A percentile compares a stretch with the other conserved stretches of the same genome.
Evolutionary conservation across 2,329 filamentous ascomycete species (phyloP).

Genomic region (Sporothrix euskadiensis): DNA sequence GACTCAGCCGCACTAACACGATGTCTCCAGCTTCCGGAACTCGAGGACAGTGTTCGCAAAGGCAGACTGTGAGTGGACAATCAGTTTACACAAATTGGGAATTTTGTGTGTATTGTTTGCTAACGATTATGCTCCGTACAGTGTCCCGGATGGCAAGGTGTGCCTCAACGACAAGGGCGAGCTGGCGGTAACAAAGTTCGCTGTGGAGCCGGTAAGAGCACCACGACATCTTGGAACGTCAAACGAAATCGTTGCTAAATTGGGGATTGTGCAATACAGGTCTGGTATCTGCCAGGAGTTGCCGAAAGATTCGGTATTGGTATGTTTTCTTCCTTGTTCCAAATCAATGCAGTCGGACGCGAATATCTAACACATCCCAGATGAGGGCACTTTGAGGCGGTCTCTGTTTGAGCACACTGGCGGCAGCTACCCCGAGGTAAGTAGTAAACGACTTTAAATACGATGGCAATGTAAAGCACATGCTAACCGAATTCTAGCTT

Average conservation of each 20-base stretch:
- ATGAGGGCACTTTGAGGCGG: conserved; percentile 82
- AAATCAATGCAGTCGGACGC: background rate
- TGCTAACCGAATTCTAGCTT: conserved; percentile 48
- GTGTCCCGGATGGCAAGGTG: conserved; percentile 78
- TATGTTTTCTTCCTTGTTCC: conserved; percentile 38
- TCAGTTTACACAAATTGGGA: too few relatives aligned
- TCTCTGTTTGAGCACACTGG: conserved; percentile 94
- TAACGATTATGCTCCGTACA: conserved; percentile 33
- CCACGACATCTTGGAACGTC: background rate
- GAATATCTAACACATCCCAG: conserved; percentile 46
- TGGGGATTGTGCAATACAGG: conserved; percentile 38
- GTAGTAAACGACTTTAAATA: conserved; percentile 2
- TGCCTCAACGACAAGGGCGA: conserved; percentile 85
- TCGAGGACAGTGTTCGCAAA: conserved; percentile 80
- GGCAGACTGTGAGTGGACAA: conserved; percentile 62
- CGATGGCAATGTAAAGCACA: too few relatives aligned
- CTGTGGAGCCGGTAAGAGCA: conserved; percentile 79
- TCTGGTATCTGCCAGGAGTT: conserved; percentile 83
- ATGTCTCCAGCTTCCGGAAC: conserved; percentile 68
- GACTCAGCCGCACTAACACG: background rate
- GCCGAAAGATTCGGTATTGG: conserved; percentile 91
- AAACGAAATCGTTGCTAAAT: background rate
- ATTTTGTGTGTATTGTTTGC: too few relatives aligned
- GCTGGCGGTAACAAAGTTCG: conserved; percentile 91
- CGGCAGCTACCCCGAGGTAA: conserved; percentile 85